phyloP scores from a whole-genome alignment of 768 basidiomycete species.

The Lenzites betulinus region DNA sequence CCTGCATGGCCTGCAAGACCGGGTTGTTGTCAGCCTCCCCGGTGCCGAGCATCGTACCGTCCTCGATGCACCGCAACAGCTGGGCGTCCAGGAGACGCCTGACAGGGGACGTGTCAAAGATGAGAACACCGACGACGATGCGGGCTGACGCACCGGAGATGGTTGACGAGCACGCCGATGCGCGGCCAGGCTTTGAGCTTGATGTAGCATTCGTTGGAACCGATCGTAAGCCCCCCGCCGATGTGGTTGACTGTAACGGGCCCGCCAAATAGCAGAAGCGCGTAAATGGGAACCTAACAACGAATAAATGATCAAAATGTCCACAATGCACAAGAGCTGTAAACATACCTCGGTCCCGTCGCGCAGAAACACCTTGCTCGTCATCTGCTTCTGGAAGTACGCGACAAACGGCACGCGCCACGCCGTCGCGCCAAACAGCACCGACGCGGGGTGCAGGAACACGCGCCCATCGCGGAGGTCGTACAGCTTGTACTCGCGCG shows the following conservation, averaged over 20 bases:
- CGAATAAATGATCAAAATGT: background rate
- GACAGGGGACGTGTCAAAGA: background rate
- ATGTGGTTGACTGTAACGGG: conserved; percentile 77
- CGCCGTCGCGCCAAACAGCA: conserved; percentile 68
- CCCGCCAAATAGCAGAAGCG: conserved; percentile 82
- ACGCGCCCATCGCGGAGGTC: conserved; percentile 62
- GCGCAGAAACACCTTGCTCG: conserved; percentile 81
- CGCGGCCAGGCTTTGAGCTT: conserved; percentile 84
- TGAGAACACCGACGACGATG: background rate
- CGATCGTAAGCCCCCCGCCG: conserved; percentile 71
- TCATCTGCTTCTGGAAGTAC: conserved; percentile 82
- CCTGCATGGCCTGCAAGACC: conserved; percentile 50
- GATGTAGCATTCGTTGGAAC: conserved; percentile 53
- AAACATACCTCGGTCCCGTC: conserved; percentile 80
- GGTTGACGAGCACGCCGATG: conserved; percentile 87
- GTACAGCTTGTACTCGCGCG: conserved; percentile 81
- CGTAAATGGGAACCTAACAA: conserved; percentile 81
- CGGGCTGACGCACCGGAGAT: conserved; percentile 69
- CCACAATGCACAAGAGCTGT: no score
- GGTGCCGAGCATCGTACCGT: conserved; percentile 47
- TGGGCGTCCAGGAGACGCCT: conserved; percentile 74
- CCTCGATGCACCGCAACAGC: conserved; percentile 64
- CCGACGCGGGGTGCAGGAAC: conserved; percentile 82
- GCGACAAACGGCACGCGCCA: conserved; percentile 82
- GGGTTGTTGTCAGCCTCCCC: conserved; percentile 49